Conservation (phyloP, 2,329 filamentous ascomycete species). For the Monosporascus sp. region DNA sequence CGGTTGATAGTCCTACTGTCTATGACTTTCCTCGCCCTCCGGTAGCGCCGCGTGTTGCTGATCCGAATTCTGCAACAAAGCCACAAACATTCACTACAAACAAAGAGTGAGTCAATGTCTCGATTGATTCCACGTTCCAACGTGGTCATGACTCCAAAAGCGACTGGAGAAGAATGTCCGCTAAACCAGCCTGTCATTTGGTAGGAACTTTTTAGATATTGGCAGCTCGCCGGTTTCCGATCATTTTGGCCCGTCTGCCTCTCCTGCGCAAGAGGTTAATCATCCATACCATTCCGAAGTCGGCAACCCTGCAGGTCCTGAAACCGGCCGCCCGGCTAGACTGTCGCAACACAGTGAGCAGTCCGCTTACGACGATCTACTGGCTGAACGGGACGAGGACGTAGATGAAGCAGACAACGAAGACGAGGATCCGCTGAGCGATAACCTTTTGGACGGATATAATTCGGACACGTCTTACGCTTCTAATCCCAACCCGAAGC, state of each 20-base stretch:
- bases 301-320: slow-evolving; percentile 37
- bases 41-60: slow-evolving; percentile 13
- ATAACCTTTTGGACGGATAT: slow-evolving; percentile 28
- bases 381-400: slow-evolving; percentile 15
- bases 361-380: slow-evolving; percentile 33
- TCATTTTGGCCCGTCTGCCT: slow-evolving; percentile 15
- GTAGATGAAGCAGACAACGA: slow-evolving; percentile 24
- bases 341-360: slow-evolving; percentile 39
- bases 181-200: slow-evolving; percentile 3
- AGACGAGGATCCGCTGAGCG: slow-evolving; percentile 29
- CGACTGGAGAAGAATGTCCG: not conserved
- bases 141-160: not conserved
- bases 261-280: slow-evolving; percentile 21
- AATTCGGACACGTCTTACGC: slow-evolving; percentile 27
- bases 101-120: slow-evolving; percentile 27
- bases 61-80: slow-evolving; percentile 15
- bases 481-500: slow-evolving; percentile 25
- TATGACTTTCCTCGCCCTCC: slow-evolving; percentile 48
- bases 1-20: slow-evolving; percentile 55
- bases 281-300: slow-evolving; percentile 18
- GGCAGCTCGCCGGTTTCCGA: slow-evolving; percentile 14
- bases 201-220: slow-evolving; percentile 19
- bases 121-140: slow-evolving; percentile 22
- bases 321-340: slow-evolving; percentile 36
- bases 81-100: slow-evolving; percentile 11